phyloP scores from a whole-genome alignment of 202 grass and related monocot species.

The Setaria italica region DNA sequence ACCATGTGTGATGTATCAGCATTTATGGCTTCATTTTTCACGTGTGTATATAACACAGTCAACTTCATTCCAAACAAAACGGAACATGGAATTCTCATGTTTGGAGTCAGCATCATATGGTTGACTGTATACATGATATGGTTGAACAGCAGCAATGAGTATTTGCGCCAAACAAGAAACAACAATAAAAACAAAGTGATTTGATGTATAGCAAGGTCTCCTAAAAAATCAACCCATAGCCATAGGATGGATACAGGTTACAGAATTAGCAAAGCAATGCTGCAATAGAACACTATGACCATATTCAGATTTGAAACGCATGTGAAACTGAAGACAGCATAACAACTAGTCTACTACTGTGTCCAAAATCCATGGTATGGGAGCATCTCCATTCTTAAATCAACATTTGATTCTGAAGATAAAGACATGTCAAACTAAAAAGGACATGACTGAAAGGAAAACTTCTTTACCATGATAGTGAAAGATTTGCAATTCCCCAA shows the following conservation, averaged over 20 bases:
- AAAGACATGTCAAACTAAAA: neutral
- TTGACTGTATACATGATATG: slow-evolving; percentile 5
- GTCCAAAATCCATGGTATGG: neutral
- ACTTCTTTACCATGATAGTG: slow-evolving; percentile 74
- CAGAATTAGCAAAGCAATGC: neutral
- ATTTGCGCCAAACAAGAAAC: neutral
- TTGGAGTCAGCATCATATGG: neutral
- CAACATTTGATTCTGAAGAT: neutral
- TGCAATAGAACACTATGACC: slow-evolving; percentile 13
- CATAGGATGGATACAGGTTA: neutral
- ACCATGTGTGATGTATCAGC: neutral
- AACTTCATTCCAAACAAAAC: slow-evolving; percentile 7
- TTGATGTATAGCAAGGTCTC: neutral
- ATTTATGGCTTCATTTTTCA: neutral
- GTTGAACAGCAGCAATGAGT: neutral
- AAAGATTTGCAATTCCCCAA: slow-evolving; percentile 71
- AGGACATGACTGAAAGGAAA: neutral
- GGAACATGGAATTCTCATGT: neutral
- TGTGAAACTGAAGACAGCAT: neutral
- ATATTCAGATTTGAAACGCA: neutral
- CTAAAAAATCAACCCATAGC: neutral
- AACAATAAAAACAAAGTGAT: neutral
- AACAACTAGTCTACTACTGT: neutral
- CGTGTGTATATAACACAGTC: neutral
- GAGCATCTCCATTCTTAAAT: neutral